Base-by-base conservation (phyloP, 768 basidiomycete genomes). In the Amylocystis lapponica region DNA sequence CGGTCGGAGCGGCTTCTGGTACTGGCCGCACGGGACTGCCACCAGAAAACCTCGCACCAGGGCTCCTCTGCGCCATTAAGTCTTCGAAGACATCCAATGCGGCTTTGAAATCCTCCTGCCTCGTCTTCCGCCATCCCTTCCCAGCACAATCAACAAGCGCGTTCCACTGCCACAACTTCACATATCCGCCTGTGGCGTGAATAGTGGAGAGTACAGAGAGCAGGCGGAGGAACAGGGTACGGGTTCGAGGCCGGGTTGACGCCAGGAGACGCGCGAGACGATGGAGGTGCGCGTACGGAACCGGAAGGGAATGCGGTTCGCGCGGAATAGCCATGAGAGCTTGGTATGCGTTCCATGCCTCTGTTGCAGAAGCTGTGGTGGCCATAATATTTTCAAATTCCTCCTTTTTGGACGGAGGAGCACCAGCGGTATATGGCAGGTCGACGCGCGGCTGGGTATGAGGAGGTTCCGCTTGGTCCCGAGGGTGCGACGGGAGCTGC, bases 151-250 rank as follows among this genome's bases (percentile, higher is more conserved):
- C 72, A 46, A 90, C 75, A 34, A 91, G 69, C 7, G 76, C 67
- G 56, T 89, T 90, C 84, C 87, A 90, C 58, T 88, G 77, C 70
- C 78, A 78, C n/a, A 65, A 52, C 49, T 75, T 67, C 25, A 87
- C 59, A 10, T 43, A 63, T 19, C 78, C 82, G 11, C 78, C 80
- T n/a, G 65, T 67, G 17, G 62, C 63, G 45, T 72, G 76, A 30
- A 90, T 64, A 33, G 69, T 70, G 32, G 72, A 72, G 48, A 88
- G 55, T 11, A 87, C 75, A n/a, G 80, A 74, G n/a, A 86, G 67
- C 3, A 90, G 69, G 11, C 78, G 80, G 8, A 80, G 69, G 61
- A 81, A 86, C 39, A 74, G 63, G 3, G 64, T 58, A 30, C 81
- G 78, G 5, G 81, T 81, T 50, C 75, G 78, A 23, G 81, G 79